Percentiles rank a stretch among this genome's conserved stretches.
phyloP scores from a whole-genome alignment of 331 rosid genomes.

The Pyrus hybrid region DNA sequence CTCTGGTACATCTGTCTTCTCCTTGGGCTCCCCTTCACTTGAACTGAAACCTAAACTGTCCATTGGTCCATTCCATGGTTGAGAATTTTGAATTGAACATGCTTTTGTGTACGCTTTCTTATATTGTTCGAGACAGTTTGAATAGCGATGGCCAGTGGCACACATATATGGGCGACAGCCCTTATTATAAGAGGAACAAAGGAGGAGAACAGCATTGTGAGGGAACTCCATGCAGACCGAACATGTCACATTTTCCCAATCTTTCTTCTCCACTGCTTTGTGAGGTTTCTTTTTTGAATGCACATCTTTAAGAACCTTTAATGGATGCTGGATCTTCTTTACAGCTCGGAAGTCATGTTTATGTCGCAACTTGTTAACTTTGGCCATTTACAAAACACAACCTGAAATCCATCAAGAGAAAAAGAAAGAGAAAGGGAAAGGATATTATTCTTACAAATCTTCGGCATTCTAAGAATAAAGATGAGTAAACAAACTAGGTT shows the following conservation, averaged over 20 bases:
- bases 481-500: not conserved
- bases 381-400: constrained; percentile 49
- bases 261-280: constrained; percentile 54
- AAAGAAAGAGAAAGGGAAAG: not conserved
- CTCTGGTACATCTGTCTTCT: constrained; percentile 52
- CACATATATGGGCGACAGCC: constrained; percentile 99
- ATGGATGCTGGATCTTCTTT: constrained; percentile 24
- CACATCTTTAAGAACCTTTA: constrained; percentile 37
- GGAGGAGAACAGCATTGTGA: constrained; percentile 95
- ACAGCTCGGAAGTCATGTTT: constrained; percentile 35
- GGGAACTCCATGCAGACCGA: constrained; percentile 98
- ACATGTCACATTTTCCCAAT: constrained; percentile 77
- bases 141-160: constrained; percentile 81
- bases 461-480: not conserved
- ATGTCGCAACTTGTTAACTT: constrained; percentile 42
- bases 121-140: constrained; percentile 94
- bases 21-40: constrained; percentile 36
- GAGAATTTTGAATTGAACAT: constrained; percentile 43
- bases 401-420: constrained; percentile 19
- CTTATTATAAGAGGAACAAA: constrained; percentile 91
- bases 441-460: not conserved
- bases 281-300: constrained; percentile 37
- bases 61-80: constrained; percentile 14
- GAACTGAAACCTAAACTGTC: constrained; percentile 29
- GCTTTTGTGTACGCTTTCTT: constrained; percentile 77